These are phyloP conservation scores for Ustilago nuda DNA, from an alignment of 1,284 basidiomycete species.

Conservation along the genomic window DNA sequence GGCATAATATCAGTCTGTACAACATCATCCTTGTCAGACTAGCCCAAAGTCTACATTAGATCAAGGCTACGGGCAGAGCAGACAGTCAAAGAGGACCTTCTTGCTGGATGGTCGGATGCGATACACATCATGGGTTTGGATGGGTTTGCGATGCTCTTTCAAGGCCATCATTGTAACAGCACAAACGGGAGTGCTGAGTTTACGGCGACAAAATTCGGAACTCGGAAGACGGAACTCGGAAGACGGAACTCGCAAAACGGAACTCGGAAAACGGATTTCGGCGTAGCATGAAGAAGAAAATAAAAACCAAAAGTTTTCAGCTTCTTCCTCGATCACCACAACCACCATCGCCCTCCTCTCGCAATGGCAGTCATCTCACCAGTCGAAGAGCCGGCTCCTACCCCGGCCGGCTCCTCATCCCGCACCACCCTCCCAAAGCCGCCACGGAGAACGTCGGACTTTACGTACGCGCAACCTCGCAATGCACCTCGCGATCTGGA, in stretches of 20 bases:
- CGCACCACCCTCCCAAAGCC: conserved; percentile 17
- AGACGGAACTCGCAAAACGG: neutral
- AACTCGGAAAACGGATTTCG: neutral
- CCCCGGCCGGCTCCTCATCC: neutral
- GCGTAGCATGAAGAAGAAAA: neutral
- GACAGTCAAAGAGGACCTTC: too few relatives aligned
- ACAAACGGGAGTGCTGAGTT: too few relatives aligned
- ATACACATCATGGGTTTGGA: too few relatives aligned
- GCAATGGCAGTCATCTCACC: conserved; percentile 32
- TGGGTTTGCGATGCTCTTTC: too few relatives aligned
- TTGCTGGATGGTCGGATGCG: too few relatives aligned
- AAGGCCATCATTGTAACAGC: too few relatives aligned
- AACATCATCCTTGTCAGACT: too few relatives aligned
- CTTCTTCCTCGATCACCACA: neutral
- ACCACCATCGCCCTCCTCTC: neutral
- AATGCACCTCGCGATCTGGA: conserved; percentile 33
- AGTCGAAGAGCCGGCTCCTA: neutral
- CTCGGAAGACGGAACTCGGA: neutral
- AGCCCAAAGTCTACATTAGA: too few relatives aligned
- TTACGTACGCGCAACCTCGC: conserved; percentile 25
- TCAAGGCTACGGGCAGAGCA: too few relatives aligned
- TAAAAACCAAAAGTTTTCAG: neutral
- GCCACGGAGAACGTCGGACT: conserved; percentile 26
- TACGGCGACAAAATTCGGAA: conserved; percentile 5
- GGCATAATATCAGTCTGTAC: neutral